Evolutionary conservation across 2,329 filamentous ascomycete species (phyloP).

Genomic region (Colletotrichum spinosum): DNA sequence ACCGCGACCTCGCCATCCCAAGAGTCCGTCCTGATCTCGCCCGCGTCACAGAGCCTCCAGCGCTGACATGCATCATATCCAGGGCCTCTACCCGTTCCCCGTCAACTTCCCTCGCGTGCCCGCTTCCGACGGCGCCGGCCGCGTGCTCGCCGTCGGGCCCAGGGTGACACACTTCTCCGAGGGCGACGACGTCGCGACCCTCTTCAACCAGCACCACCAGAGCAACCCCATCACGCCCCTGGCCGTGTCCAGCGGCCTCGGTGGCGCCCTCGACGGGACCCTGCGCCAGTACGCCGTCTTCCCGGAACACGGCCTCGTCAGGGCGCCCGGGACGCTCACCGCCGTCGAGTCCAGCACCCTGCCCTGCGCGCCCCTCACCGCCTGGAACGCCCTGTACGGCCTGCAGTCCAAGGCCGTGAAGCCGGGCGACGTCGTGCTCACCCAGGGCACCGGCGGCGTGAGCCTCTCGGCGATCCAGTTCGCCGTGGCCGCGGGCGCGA

Average conservation of each 20-base stretch:
- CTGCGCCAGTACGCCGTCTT: slow-evolving; percentile 77
- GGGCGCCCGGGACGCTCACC: slow-evolving; percentile 66
- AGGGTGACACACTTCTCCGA: slow-evolving; percentile 60
- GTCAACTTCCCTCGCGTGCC: slow-evolving; percentile 58
- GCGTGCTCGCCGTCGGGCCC: slow-evolving; percentile 62
- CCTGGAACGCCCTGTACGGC: slow-evolving; percentile 75
- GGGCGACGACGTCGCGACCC: slow-evolving; percentile 67
- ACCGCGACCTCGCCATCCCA: slow-evolving; percentile 64
- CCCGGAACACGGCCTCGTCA: slow-evolving; percentile 75
- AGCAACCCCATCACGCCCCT: slow-evolving; percentile 52
- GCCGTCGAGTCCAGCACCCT: slow-evolving; percentile 67
- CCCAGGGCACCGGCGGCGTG: slow-evolving; percentile 79
- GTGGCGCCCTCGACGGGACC: slow-evolving; percentile 75
- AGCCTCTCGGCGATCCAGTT: slow-evolving; percentile 74
- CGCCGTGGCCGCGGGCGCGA: slow-evolving; percentile 61
- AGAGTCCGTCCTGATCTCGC: slow-evolving; percentile 39
- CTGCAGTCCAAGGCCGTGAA: slow-evolving; percentile 57
- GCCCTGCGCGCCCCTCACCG: slow-evolving; percentile 71
- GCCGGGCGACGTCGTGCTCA: slow-evolving; percentile 70
- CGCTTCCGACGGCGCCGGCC: slow-evolving; percentile 65
- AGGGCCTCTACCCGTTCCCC: slow-evolving; percentile 60
- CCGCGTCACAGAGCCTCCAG: not conserved
- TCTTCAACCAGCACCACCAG: slow-evolving; percentile 70
- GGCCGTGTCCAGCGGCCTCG: slow-evolving; percentile 67
- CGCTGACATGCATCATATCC: slow-evolving; percentile 22